Percentiles rank a stretch among this genome's conserved stretches.
phyloP scores from a whole-genome alignment of 2,329 filamentous ascomycete genomes.

The Pleurostoma richardsiae region DNA sequence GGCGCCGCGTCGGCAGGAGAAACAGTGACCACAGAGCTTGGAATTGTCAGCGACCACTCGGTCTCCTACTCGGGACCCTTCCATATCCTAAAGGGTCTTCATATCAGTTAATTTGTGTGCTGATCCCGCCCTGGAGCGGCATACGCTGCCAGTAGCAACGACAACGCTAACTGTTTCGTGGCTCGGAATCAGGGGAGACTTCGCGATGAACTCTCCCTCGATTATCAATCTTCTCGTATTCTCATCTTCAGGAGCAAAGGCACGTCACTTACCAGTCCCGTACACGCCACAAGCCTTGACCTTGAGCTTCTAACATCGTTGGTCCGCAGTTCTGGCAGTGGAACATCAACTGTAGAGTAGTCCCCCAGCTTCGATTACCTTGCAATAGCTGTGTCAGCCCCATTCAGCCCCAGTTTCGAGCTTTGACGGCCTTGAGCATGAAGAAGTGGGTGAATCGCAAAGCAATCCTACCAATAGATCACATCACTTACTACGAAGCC shows the following conservation, averaged over 20 bases:
- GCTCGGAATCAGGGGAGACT: constrained; percentile 63
- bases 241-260: constrained; percentile 3
- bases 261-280: constrained; percentile 40
- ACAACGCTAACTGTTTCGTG: constrained; percentile 66
- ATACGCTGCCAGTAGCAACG: constrained; percentile 42
- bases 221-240: background rate
- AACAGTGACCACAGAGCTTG: constrained; percentile 66
- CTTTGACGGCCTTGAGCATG: too few relatives aligned
- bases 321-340: constrained; percentile 54
- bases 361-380: constrained; percentile 31
- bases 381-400: too few relatives aligned
- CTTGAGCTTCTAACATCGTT: constrained; percentile 57
- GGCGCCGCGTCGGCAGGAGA: constrained; percentile 66
- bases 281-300: constrained; percentile 64
- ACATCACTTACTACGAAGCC: constrained; percentile 12
- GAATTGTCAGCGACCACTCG: constrained; percentile 61
- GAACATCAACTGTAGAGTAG: constrained; percentile 56
- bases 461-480: too few relatives aligned
- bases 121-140: background rate
- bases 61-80: constrained; percentile 55
- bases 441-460: too few relatives aligned
- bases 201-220: constrained; percentile 60
- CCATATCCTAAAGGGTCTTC: constrained; percentile 38
- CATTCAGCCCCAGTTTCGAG: too few relatives aligned
- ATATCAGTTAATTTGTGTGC: background rate